These are phyloP conservation scores for Komagataella mondaviorum DNA, from an alignment of 805 yeast genomes.

Conservation along the genomic window DNA sequence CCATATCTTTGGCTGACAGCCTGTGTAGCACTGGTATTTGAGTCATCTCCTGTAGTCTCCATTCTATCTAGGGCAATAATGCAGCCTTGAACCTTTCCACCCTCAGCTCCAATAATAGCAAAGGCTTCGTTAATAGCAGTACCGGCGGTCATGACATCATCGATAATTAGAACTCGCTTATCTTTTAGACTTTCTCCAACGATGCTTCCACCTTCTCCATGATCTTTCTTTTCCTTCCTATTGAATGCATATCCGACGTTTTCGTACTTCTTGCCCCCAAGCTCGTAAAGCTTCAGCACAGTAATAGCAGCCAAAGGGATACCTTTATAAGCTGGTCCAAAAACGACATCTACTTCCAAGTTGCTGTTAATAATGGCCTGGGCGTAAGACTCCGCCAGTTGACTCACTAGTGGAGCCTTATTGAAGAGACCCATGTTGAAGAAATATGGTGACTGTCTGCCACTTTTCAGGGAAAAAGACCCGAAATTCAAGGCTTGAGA, in stretches of 20 bases:
- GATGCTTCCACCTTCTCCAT: conserved; percentile 94
- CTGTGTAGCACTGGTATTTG: conserved; percentile 66
- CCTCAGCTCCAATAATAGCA: conserved; percentile 52
- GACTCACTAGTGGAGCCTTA: conserved; percentile 67
- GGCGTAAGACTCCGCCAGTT: conserved; percentile 82
- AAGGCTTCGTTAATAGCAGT: conserved; percentile 95
- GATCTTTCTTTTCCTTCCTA: conserved; percentile 94
- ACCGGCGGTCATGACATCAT: conserved; percentile 97
- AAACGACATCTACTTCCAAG: conserved; percentile 76
- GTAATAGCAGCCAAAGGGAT: conserved; percentile 92
- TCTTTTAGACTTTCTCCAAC: conserved; percentile 72
- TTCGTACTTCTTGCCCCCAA: conserved; percentile 68
- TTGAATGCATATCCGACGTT: conserved; percentile 82
- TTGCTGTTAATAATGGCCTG: conserved; percentile 72
- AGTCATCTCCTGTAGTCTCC: conserved; percentile 58
- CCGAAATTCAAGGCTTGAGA: conserved; percentile 82
- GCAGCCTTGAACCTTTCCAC: conserved; percentile 70
- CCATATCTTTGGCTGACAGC: conserved; percentile 57
- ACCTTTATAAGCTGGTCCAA: conserved; percentile 98
- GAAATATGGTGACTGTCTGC: conserved; percentile 90
- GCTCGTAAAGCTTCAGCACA: conserved; percentile 82
- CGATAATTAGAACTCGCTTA: conserved; percentile 73
- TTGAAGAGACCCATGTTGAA: conserved; percentile 87
- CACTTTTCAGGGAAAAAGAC: conserved; percentile 78
- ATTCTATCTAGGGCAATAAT: conserved; percentile 92